Evolutionary conservation across 148 eudicot genomes (phyloP).

Genomic region (Vaccinium macrocarpon): DNA sequence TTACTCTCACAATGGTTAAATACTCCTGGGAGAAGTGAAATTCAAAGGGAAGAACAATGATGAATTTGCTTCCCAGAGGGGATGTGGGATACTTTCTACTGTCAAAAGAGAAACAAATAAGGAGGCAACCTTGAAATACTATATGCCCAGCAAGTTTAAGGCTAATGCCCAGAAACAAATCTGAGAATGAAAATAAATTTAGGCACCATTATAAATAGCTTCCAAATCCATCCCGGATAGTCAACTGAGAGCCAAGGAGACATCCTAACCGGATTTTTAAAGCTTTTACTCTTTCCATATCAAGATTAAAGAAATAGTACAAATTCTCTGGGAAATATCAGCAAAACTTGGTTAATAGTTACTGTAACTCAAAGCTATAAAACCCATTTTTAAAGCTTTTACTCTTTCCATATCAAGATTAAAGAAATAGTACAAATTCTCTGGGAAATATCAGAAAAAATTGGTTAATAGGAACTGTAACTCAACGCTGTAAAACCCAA

Average conservation of each 20-base stretch:
- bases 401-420: background rate
- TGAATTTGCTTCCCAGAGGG: background rate
- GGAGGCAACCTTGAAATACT: background rate
- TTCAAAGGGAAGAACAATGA: background rate
- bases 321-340: background rate
- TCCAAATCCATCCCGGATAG: background rate
- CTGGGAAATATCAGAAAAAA: background rate
- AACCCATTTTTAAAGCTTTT: background rate
- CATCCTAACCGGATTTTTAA: background rate
- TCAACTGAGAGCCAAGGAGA: background rate
- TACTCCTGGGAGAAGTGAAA: background rate
- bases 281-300: background rate
- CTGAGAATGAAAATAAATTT: background rate
- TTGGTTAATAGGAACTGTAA: background rate
- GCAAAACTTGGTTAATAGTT: background rate
- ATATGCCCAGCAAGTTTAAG: background rate
- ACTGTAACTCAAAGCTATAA: background rate
- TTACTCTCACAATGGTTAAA: background rate
- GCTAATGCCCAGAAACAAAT: background rate
- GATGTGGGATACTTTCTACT: background rate
- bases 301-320: background rate
- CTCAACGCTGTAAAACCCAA: background rate
- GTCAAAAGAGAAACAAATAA: constrained; percentile 8
- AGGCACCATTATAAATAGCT: background rate
- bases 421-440: background rate